Evolutionary conservation across 2,329 filamentous ascomycete genomes (phyloP).

Genomic region (Graphilbum sp.): DNA sequence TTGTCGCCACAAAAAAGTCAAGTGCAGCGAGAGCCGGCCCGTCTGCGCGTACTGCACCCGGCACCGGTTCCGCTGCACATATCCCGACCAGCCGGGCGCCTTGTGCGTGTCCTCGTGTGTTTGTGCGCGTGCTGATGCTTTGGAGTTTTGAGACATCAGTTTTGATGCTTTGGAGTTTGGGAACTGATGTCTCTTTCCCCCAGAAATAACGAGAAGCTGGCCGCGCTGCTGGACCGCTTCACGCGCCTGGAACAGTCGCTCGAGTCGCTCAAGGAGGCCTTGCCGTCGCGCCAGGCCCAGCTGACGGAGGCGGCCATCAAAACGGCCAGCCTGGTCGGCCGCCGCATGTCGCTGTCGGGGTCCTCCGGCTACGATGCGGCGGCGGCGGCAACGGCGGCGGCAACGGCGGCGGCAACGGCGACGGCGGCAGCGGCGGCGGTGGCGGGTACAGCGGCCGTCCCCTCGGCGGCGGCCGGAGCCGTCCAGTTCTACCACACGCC

Average conservation of each 20-base stretch:
- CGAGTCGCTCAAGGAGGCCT: neutral
- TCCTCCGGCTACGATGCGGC: neutral
- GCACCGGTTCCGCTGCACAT: slow-evolving; percentile 1
- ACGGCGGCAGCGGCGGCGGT: neutral
- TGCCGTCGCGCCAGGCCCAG: neutral
- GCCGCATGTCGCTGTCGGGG: neutral
- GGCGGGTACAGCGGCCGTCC: no score
- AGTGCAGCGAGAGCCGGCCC: neutral
- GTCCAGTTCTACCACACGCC: neutral
- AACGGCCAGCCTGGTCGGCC: neutral
- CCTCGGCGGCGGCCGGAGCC: neutral
- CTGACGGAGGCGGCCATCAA: neutral
- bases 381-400: neutral
- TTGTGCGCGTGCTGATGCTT: no score
- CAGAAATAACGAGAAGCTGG: slow-evolving; percentile 1
- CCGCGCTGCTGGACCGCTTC: neutral
- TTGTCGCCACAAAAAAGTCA: slow-evolving; percentile 2
- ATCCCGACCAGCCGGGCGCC: neutral
- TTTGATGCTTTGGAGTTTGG: no score
- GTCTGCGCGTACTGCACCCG: slow-evolving; percentile 1
- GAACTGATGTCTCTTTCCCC: no score
- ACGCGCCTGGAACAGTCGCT: neutral
- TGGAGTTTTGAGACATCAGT: no score
- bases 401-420: neutral
- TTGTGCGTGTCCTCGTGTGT: neutral